Percentiles rank a stretch among this genome's conserved stretches.
Conservation (phyloP, 1,284 basidiomycete genomes). For the Thecaphora thlaspeos region DNA sequence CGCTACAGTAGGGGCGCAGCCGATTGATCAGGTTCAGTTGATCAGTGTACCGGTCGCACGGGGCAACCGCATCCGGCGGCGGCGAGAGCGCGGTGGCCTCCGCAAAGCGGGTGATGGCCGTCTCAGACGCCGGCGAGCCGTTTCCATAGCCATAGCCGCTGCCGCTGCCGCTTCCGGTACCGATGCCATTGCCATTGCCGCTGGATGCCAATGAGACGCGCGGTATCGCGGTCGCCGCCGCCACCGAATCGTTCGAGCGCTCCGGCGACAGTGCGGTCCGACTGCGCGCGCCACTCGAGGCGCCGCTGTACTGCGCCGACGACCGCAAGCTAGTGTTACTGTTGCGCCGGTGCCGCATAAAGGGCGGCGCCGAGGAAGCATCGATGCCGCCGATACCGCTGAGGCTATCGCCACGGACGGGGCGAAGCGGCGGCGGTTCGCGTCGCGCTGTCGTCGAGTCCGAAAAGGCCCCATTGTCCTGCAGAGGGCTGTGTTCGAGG, state of each 20-base stretch:
- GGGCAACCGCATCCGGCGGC: constrained; percentile 11
- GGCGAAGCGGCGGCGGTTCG: too few relatives aligned
- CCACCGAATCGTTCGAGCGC: neutral
- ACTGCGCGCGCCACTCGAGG: neutral
- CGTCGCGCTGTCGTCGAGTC: too few relatives aligned
- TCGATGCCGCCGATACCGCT: too few relatives aligned
- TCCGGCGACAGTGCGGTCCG: neutral
- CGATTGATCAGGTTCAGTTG: constrained; percentile 40
- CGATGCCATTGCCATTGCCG: too few relatives aligned
- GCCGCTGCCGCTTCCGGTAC: too few relatives aligned
- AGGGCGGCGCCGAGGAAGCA: too few relatives aligned
- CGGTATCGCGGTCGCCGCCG: too few relatives aligned
- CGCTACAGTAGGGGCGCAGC: constrained; percentile 31
- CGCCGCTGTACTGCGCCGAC: neutral
- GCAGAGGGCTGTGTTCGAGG: too few relatives aligned
- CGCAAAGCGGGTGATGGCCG: neutral
- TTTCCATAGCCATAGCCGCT: too few relatives aligned
- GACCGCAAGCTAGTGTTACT: neutral
- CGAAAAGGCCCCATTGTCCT: too few relatives aligned
- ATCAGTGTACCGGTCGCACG: constrained; percentile 19
- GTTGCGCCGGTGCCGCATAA: neutral
- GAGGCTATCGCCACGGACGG: too few relatives aligned
- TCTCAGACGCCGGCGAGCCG: neutral
- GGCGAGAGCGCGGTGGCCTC: constrained; percentile 5
- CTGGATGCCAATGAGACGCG: too few relatives aligned